Conservation (phyloP, 179 eudicot genomes). For the Vitellaria paradoxa region DNA sequence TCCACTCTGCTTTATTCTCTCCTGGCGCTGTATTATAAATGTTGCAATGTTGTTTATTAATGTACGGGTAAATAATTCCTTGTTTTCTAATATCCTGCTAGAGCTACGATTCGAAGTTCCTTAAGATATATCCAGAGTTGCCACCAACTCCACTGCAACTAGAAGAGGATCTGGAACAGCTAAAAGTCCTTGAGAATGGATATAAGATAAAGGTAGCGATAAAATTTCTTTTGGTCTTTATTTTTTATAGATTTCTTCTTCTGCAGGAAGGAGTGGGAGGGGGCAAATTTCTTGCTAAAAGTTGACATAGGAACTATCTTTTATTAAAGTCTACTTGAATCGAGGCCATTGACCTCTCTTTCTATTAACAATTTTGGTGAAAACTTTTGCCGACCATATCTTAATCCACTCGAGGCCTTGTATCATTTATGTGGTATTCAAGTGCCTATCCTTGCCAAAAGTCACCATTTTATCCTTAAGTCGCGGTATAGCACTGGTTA, state of each 20-base stretch:
- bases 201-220: slow-evolving; percentile 77
- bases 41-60: neutral
- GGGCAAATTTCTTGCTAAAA: neutral
- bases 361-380: neutral
- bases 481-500: neutral
- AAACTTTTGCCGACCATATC: no score
- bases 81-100: slow-evolving; percentile 26
- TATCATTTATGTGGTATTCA: neutral
- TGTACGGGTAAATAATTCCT: neutral
- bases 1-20: neutral
- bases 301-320: no score
- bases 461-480: neutral
- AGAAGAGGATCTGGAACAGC: slow-evolving; percentile 96
- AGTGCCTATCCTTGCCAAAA: no score
- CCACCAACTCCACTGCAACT: slow-evolving; percentile 87
- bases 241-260: neutral
- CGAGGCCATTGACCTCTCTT: neutral
- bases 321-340: neutral
- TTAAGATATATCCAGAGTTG: slow-evolving; percentile 70
- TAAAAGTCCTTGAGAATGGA: slow-evolving; percentile 96
- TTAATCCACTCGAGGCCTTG: no score
- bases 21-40: neutral
- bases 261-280: no score
- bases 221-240: neutral
- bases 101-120: slow-evolving; percentile 87